Conservation (phyloP, 257 asterid species). For the Solanum rostratum region DNA sequence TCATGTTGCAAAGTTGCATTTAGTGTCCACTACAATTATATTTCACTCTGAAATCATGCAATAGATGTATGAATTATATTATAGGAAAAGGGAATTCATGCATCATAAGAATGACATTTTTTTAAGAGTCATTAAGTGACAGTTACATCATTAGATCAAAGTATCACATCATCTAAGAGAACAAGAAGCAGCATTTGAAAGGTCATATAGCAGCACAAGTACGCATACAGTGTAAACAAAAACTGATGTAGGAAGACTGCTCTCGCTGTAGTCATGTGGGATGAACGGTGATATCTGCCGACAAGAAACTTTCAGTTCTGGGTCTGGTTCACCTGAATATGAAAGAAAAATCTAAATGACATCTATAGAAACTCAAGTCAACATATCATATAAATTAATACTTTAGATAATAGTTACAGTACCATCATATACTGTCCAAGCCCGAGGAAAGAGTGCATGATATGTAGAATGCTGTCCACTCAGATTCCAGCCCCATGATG, state of each 20-base stretch:
- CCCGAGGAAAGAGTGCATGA: conserved; percentile 95
- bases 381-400: conserved; percentile 1
- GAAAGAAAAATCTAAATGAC: conserved; percentile 1
- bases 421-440: conserved; percentile 98
- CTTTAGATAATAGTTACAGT: not conserved
- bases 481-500: conserved; percentile 99
- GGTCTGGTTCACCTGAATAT: conserved; percentile 93
- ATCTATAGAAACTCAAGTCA: not conserved
- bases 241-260: conserved; percentile 97
- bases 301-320: conserved; percentile 88
- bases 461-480: conserved; percentile 95
- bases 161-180: not conserved
- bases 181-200: not conserved
- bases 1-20: not conserved
- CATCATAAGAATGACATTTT: not conserved
- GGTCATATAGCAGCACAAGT: not conserved
- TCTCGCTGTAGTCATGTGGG: conserved; percentile 90
- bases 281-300: conserved; percentile 97
- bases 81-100: not conserved
- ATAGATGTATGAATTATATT: not conserved
- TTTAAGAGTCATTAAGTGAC: not conserved
- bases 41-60: not conserved
- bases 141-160: not conserved
- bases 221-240: conserved; percentile 88
- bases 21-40: not conserved